Evolutionary conservation across 1,284 basidiomycete species (phyloP).

Genomic region (Tylopilus orsonianus): DNA sequence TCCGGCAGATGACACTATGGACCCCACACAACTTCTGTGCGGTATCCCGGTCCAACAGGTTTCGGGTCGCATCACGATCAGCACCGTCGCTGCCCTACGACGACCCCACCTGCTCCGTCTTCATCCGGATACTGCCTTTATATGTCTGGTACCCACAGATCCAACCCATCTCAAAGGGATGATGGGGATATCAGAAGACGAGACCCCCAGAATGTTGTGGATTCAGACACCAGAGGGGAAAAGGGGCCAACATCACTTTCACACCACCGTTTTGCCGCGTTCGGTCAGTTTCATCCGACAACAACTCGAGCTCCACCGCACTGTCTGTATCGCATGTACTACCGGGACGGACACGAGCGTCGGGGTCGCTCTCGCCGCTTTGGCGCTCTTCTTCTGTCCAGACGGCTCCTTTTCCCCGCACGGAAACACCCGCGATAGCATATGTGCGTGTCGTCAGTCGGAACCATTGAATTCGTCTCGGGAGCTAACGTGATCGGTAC

Average conservation of each 20-base stretch:
- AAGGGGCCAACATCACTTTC: slow-evolving; percentile 51
- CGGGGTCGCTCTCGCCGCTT: slow-evolving; percentile 58
- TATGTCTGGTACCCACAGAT: slow-evolving; percentile 20
- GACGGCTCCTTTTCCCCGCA: slow-evolving; percentile 40
- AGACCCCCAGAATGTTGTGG: slow-evolving; percentile 20
- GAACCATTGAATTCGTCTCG: neutral
- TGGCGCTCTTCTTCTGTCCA: slow-evolving; percentile 60
- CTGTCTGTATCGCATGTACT: slow-evolving; percentile 55
- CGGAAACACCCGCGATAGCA: slow-evolving; percentile 6
- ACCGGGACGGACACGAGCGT: slow-evolving; percentile 60
- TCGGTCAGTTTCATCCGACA: slow-evolving; percentile 47
- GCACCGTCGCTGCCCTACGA: slow-evolving; percentile 33
- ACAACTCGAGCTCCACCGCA: slow-evolving; percentile 38
- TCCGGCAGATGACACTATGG: neutral
- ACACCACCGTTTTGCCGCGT: slow-evolving; percentile 49
- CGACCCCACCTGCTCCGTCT: slow-evolving; percentile 5
- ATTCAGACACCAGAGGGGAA: slow-evolving; percentile 46
- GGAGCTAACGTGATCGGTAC: neutral
- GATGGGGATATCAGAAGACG: neutral
- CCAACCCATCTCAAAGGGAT: neutral
- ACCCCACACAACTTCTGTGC: neutral
- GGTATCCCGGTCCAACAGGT: slow-evolving; percentile 37
- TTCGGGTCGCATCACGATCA: slow-evolving; percentile 40
- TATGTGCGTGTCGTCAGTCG: slow-evolving; percentile 20
- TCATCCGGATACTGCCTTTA: slow-evolving; percentile 7